Percentiles rank a stretch among this genome's conserved stretches.
These are phyloP conservation scores for Skeletonema grethae DNA, from an alignment of 108 stramenopile species.

Conservation along the genomic window DNA sequence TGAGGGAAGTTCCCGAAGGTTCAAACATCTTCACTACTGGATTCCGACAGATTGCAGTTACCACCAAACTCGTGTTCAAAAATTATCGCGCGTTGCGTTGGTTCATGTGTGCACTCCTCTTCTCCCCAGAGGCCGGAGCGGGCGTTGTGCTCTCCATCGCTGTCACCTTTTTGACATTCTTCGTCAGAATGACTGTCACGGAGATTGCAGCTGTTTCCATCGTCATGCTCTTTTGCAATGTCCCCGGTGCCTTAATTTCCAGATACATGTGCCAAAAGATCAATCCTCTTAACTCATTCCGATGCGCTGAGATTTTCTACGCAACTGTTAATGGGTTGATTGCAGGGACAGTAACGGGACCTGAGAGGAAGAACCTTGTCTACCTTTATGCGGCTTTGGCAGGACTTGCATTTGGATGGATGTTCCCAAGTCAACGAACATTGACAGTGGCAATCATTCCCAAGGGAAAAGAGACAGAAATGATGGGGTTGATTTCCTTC, in stretches of 20 bases:
- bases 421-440: constrained; percentile 56
- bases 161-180: constrained; percentile 58
- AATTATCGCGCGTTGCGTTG: constrained; percentile 44
- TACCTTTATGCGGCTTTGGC: constrained; percentile 23
- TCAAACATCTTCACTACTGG: constrained; percentile 41
- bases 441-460: constrained; percentile 43
- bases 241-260: constrained; percentile 54
- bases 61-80: constrained; percentile 29
- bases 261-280: constrained; percentile 43
- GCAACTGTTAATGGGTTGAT: constrained; percentile 28
- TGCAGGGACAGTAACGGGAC: constrained; percentile 44
- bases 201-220: constrained; percentile 51
- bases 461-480: constrained; percentile 59
- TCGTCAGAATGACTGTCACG: constrained; percentile 35
- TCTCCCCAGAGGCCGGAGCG: constrained; percentile 52
- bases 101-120: constrained; percentile 54
- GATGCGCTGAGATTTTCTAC: constrained; percentile 32
- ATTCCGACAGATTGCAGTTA: constrained; percentile 30
- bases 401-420: constrained; percentile 46
- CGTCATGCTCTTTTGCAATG: constrained; percentile 44
- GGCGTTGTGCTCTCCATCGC: constrained; percentile 53
- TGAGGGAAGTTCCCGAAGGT: constrained; percentile 37
- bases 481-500: constrained; percentile 62
- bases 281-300: constrained; percentile 53
- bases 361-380: constrained; percentile 30